Conservation (phyloP, 2,329 filamentous ascomycete genomes). For the Exophiala bonariae region DNA sequence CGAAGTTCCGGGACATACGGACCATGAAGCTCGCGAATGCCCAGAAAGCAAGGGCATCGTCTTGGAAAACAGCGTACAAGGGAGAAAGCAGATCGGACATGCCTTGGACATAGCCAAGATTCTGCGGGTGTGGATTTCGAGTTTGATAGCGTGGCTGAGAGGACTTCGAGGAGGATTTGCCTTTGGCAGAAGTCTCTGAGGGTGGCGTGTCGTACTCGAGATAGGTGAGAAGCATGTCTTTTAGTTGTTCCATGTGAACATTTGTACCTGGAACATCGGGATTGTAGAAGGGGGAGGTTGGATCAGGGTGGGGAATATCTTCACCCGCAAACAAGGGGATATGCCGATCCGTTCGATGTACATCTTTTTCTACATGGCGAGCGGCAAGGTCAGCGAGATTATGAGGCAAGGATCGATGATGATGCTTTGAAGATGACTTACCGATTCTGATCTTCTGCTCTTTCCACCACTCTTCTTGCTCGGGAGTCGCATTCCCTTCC, state of each 20-base stretch:
- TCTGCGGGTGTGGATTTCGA: conserved; percentile 47
- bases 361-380: conserved; percentile 81
- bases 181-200: conserved; percentile 4
- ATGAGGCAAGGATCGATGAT: conserved; percentile 44
- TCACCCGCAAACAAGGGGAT: conserved; percentile 96
- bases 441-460: conserved; percentile 92
- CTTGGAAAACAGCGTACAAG: conserved; percentile 95
- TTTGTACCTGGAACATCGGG: conserved; percentile 88
- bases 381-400: conserved; percentile 41
- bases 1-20: conserved; percentile 95
- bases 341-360: conserved; percentile 92
- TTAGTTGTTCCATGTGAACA: conserved; percentile 97
- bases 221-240: conserved; percentile 97
- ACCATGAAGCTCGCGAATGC: conserved; percentile 95
- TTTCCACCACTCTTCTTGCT: conserved; percentile 93
- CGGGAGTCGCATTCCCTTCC: conserved; percentile 74
- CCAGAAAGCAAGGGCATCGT: conserved; percentile 97
- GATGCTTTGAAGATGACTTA: conserved; percentile 51
- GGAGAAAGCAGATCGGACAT: conserved; percentile 97
- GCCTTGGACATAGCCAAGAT: conserved; percentile 94
- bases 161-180: conserved; percentile 3
- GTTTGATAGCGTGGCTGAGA: conserved; percentile 15
- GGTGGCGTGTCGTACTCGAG: conserved; percentile 79
- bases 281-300: conserved; percentile 89
- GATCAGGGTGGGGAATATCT: conserved; percentile 94